Evolutionary conservation across 1,284 basidiomycete genomes (phyloP).

Genomic region (Phlebopus sp.): DNA sequence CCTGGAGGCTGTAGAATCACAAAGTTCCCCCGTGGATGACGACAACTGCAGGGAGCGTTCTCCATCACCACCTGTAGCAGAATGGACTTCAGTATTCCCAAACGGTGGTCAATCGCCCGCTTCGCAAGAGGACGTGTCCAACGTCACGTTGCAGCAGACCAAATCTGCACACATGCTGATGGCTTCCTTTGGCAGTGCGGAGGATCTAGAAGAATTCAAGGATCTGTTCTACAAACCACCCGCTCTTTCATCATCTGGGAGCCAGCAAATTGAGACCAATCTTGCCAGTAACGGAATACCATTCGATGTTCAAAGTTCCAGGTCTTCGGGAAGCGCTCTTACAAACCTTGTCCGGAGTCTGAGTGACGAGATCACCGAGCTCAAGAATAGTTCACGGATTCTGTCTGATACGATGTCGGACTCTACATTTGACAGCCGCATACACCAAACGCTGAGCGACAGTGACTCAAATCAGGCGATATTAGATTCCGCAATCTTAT

Average conservation of each 20-base stretch:
- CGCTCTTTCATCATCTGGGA: neutral
- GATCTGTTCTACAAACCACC: conserved; percentile 65
- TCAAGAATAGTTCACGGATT: conserved; percentile 20
- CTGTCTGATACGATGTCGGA: conserved; percentile 13
- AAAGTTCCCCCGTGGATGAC: neutral
- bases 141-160: conserved; percentile 41
- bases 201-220: conserved; percentile 66
- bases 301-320: conserved; percentile 18
- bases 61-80: neutral
- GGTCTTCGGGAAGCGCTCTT: conserved; percentile 47
- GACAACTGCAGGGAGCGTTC: conserved; percentile 9
- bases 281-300: conserved; percentile 11
- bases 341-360: conserved; percentile 62
- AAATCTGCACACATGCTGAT: conserved; percentile 40
- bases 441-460: conserved; percentile 4
- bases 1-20: too few relatives aligned
- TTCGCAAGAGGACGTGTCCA: neutral
- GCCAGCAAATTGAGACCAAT: conserved; percentile 1
- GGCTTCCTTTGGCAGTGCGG: conserved; percentile 47
- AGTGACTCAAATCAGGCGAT: conserved; percentile 19
- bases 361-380: conserved; percentile 53
- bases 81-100: too few relatives aligned
- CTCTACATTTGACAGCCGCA: conserved; percentile 6
- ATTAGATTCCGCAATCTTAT: conserved; percentile 22
- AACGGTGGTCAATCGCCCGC: too few relatives aligned